Evolutionary conservation across 768 basidiomycete genomes (phyloP), one percentile per base, ranked within the genome.

Genomic region (Psilocybe tampanensis): DNA sequence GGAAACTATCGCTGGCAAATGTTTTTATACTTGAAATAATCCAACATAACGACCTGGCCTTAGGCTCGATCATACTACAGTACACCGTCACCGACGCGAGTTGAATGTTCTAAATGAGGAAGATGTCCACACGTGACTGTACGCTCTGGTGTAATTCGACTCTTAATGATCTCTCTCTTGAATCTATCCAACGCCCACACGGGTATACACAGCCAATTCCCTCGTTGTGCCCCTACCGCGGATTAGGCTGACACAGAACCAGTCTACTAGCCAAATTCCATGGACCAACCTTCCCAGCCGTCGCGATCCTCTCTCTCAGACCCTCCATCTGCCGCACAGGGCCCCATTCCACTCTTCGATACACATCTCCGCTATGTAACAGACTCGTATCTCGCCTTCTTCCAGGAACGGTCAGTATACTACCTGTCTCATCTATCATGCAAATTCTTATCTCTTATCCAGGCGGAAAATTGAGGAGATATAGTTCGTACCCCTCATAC

Each of bases 381-480:
- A 41, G 89, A 94, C 63, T 89, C 89, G 3, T 94, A 93, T 70
- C 79, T 95, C 56, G 75, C 67, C 55, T 95, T 95, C 76, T 94
- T 95, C 73, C 84, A 86, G 71, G 94, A 95, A 76, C 81, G 94
- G 93, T 90, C 44, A 54, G 64, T 51, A 21, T 55, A 52, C 44
- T 60, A 60, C 78, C 63, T 42, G 49, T 51, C 55, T 44, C 54
- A 50, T 18, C 58, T 56, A 47, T 4, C n/a, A 24, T 52, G 45
- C 24, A 41, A 26, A 47, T 44, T 29, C 32, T 44, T 54, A 47
- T 48, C 63, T 64, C 47, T 63, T 59, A 60, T 62, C 29, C 67
- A 94, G 93, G 68, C 88, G 86, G 69, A 83, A 84, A 42, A 90
- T 95, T 53, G 95, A 97, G 70, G 94, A 95, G 65, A 70, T 73